A percentile compares a stretch with the other conserved stretches of the same genome.
Evolutionary conservation across 164 flowering plant genomes (phyloP).

Genomic region (Chimonanthus salicifolius): DNA sequence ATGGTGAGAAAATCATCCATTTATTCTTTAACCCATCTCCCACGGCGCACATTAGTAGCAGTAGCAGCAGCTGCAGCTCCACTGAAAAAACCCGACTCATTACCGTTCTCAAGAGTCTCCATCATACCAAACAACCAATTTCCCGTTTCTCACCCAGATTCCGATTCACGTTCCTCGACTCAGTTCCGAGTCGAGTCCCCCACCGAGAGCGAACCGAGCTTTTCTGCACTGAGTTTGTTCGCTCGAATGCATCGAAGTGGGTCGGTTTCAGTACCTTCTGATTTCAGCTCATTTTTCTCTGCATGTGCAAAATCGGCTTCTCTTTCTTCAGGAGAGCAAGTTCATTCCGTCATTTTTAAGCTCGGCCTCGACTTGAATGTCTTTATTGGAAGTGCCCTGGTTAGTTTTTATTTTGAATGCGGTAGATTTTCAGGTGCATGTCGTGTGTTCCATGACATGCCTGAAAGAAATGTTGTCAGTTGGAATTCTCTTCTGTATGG

Average conservation of each 20-base stretch:
- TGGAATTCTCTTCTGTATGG: slow-evolving; percentile 55
- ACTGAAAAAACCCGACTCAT: not conserved
- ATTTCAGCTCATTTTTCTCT: slow-evolving; percentile 39
- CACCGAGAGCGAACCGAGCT: not conserved
- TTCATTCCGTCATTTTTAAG: slow-evolving; percentile 46
- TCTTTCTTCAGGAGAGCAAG: slow-evolving; percentile 35
- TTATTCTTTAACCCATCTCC: not conserved
- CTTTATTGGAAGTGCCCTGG: slow-evolving; percentile 43
- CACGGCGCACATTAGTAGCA: not conserved
- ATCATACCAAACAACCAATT: not conserved
- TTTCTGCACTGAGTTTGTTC: not conserved
- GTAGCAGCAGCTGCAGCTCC: not conserved
- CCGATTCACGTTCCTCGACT: not conserved
- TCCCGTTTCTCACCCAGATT: not conserved
- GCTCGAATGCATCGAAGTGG: not conserved
- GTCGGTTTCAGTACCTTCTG: slow-evolving; percentile 22
- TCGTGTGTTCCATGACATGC: slow-evolving; percentile 27
- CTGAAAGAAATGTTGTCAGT: slow-evolving; percentile 31
- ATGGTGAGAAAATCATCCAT: slow-evolving; percentile 1
- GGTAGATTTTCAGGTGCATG: slow-evolving; percentile 24
- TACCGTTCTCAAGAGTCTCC: not conserved
- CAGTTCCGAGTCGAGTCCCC: not conserved
- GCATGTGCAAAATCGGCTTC: slow-evolving; percentile 12
- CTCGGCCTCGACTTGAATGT: slow-evolving; percentile 25
- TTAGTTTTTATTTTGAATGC: slow-evolving; percentile 42